phyloP scores from a whole-genome alignment of 371 early-diverging fungal species.

The Parasitella parasitica region DNA sequence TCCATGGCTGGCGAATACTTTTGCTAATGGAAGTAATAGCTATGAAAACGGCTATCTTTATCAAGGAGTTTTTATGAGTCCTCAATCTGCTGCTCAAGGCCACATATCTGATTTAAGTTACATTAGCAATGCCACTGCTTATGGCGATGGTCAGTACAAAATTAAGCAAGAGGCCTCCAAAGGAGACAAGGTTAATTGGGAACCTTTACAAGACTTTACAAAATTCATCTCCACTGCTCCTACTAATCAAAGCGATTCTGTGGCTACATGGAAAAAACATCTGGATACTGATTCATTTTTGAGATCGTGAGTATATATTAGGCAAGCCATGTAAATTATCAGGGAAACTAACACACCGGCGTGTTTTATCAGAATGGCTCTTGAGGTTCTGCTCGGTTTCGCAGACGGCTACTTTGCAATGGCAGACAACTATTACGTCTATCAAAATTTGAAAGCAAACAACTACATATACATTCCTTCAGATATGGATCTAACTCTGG shows the following conservation, averaged over 20 bases:
- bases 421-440: conserved; percentile 39
- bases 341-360: background rate
- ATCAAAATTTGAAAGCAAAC: conserved; percentile 14
- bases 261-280: conserved; percentile 27
- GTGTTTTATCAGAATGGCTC: conserved; percentile 9
- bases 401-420: conserved; percentile 37
- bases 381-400: conserved; percentile 38
- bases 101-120: conserved; percentile 18
- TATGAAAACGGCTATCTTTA: conserved; percentile 39
- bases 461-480: conserved; percentile 30
- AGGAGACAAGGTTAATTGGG: conserved; percentile 8
- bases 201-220: conserved; percentile 31
- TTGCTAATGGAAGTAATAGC: conserved; percentile 25
- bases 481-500: conserved; percentile 36
- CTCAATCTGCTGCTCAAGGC: background rate
- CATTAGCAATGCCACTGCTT: conserved; percentile 17
- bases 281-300: conserved; percentile 36
- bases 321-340: background rate
- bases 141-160: conserved; percentile 28
- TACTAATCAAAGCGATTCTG: conserved; percentile 5
- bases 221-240: conserved; percentile 32
- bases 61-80: conserved; percentile 21
- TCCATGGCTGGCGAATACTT: conserved; percentile 39
- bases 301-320: conserved; percentile 4
- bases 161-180: conserved; percentile 26